A percentile compares a stretch with the other conserved stretches of the same genome.
These are phyloP conservation scores for Daldinia grandis DNA, from an alignment of 495 filamentous ascomycete species.

Conservation along the genomic window DNA sequence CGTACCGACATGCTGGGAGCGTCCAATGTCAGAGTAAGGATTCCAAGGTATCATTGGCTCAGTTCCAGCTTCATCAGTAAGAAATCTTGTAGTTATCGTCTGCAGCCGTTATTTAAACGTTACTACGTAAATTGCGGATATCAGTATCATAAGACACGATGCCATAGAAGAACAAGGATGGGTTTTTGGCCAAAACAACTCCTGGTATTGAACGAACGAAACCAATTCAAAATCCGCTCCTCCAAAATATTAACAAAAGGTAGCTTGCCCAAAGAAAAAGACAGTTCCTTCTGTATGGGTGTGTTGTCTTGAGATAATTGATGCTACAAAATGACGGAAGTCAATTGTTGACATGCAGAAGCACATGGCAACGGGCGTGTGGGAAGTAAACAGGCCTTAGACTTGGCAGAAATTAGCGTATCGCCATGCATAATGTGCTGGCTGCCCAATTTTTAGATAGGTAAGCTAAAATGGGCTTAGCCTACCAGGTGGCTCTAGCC, in stretches of 20 bases:
- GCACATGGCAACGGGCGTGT: slow-evolving; percentile 35
- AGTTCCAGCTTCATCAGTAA: slow-evolving; percentile 19
- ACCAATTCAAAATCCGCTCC: slow-evolving; percentile 5
- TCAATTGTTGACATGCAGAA: slow-evolving; percentile 39
- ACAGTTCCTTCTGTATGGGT: slow-evolving; percentile 17
- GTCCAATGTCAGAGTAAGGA: slow-evolving; percentile 48
- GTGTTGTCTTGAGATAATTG: slow-evolving; percentile 19
- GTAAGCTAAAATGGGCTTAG: not conserved
- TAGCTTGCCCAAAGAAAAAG: not conserved
- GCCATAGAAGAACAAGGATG: slow-evolving; percentile 26
- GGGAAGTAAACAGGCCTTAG: slow-evolving; percentile 34
- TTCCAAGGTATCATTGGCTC: slow-evolving; percentile 17
- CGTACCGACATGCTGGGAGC: slow-evolving; percentile 55
- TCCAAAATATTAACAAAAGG: not conserved
- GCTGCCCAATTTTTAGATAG: not conserved
- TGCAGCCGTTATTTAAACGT: slow-evolving; percentile 21
- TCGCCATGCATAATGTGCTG: not conserved
- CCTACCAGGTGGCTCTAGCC: not conserved
- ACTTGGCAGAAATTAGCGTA: slow-evolving; percentile 19
- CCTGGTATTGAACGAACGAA: slow-evolving; percentile 8
- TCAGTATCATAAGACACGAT: slow-evolving; percentile 27
- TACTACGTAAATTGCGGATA: slow-evolving; percentile 24
- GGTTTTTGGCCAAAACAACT: slow-evolving; percentile 1
- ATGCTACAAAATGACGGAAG: slow-evolving; percentile 18
- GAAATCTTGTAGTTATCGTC: slow-evolving; percentile 9